Evolutionary conservation across 345 rosid genomes (phyloP).

Genomic region (Linum trigynum): DNA sequence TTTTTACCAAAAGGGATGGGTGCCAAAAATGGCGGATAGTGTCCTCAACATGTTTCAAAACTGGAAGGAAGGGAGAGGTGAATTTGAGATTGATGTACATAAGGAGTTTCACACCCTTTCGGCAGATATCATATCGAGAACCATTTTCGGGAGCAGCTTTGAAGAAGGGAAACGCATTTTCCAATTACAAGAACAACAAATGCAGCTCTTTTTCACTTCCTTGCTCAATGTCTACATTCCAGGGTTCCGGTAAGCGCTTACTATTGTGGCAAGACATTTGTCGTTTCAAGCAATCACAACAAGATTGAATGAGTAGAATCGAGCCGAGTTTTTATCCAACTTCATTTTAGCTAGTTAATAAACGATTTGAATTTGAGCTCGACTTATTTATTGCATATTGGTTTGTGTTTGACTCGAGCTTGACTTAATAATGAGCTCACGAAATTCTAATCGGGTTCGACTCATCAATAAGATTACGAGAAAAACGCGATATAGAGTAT

Average conservation of each 20-base stretch:
- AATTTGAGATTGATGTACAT: conserved; percentile 56
- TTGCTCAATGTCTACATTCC: conserved; percentile 58
- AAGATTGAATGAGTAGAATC: no score
- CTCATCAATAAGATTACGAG: no score
- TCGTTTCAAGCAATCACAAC: no score
- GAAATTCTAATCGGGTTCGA: no score
- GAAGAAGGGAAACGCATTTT: conserved; percentile 71
- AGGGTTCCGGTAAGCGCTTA: conserved; percentile 73
- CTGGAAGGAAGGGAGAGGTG: conserved; percentile 55
- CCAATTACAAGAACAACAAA: conserved; percentile 58
- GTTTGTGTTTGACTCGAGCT: no score
- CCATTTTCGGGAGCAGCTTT: conserved; percentile 73
- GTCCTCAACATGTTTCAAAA: conserved; percentile 38
- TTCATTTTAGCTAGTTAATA: no score
- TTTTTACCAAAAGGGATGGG: conserved; percentile 40
- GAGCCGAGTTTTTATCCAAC: no score
- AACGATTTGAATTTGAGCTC: no score
- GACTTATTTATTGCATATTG: no score
- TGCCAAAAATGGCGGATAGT: conserved; percentile 54
- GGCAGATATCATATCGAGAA: conserved; percentile 66
- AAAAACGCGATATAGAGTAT: no score
- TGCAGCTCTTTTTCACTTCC: conserved; percentile 43
- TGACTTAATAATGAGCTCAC: no score
- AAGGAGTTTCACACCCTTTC: conserved; percentile 53
- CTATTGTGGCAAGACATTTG: conserved; percentile 13